Evolutionary conservation across 345 rosid species (phyloP), one percentile per base, ranked within the genome.

Genomic region (Moricandia moricandioides): DNA sequence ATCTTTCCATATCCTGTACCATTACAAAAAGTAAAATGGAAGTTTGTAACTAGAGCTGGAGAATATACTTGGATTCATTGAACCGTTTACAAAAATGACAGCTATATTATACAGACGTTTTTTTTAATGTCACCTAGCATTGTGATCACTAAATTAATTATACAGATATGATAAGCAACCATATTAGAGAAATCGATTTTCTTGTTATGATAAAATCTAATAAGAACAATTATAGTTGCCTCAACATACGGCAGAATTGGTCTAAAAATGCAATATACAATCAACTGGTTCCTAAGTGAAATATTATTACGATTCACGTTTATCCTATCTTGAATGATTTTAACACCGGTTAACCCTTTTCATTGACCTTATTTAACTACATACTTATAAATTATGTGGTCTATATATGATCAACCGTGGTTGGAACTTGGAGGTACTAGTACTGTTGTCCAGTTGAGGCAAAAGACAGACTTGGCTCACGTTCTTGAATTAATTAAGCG

Each of bases 381-480:
- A 65, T 16, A 54, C 64, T 64, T 18, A n/a, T n/a, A n/a, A 65
- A 64, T 66, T 29, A 18, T 65, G 17, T 31, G 30, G 34, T 45
- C 68, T 21, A 67, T n/a, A n/a, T n/a, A n/a, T 13, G 30, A 72
- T 73, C 69, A 37, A 73, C 21, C 54, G 54, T 66, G 72, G 68
- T 68, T 67, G 10, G n/a, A n/a, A n/a, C n/a, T n/a, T n/a, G n/a
- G 5, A 43, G 18, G 37, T 74, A 43, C 49, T 43, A 45, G 64
- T 62, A 45, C 52, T 57, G 61, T 56, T 67, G 61, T 59, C 74
- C 35, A 69, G 52, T 39, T 54, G 79, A 63, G 83, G 80, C 29
- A 73, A 55, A 81, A 68, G 85, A 84, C 85, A 84, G 84, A 67
- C 78, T 79, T 70, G 58, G 58, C 76, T 71, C 88, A 82, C 86